Percentiles rank a stretch among this genome's conserved stretches.
Conservation (phyloP, 2,329 filamentous ascomycete genomes). For the Xylariaceae sp. region DNA sequence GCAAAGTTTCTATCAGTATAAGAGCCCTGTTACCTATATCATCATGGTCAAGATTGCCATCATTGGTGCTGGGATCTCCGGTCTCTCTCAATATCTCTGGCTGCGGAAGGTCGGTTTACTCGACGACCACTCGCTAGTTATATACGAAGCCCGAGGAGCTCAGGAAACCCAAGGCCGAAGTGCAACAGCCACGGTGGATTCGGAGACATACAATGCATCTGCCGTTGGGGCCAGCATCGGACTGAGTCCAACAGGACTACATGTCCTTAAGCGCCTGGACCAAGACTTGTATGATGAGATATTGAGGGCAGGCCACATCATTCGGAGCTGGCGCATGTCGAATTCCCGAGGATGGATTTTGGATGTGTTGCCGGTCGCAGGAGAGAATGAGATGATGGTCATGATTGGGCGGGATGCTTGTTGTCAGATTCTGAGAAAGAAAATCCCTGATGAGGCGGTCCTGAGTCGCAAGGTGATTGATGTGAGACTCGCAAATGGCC, state of each 20-base stretch:
- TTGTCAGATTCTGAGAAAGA: constrained; percentile 13
- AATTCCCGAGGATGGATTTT: constrained; percentile 17
- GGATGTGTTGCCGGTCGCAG: background rate
- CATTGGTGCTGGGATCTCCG: constrained; percentile 16
- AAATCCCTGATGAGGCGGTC: constrained; percentile 9
- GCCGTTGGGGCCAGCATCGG: constrained; percentile 16
- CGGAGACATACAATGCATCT: constrained; percentile 15
- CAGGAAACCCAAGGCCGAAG: constrained; percentile 3
- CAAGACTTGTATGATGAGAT: constrained; percentile 10
- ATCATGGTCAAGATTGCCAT: constrained; percentile 16
- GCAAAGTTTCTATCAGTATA: background rate
- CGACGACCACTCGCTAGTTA: constrained; percentile 4
- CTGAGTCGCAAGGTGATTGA: constrained; percentile 16
- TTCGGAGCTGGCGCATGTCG: constrained; percentile 16
- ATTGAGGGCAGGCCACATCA: constrained; percentile 13
- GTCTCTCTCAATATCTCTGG: constrained; percentile 14
- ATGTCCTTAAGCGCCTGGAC: constrained; percentile 11
- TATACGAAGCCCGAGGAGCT: constrained; percentile 15
- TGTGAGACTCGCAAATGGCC: constrained; percentile 13
- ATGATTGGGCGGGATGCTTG: constrained; percentile 19
- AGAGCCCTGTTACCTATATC: background rate
- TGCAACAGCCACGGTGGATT: background rate
- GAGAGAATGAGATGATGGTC: constrained; percentile 11
- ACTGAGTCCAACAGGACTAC: constrained; percentile 11
- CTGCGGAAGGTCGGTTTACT: constrained; percentile 14